Base-by-base conservation (phyloP, 306 rosid species). In the Vigna trinervia region DNA sequence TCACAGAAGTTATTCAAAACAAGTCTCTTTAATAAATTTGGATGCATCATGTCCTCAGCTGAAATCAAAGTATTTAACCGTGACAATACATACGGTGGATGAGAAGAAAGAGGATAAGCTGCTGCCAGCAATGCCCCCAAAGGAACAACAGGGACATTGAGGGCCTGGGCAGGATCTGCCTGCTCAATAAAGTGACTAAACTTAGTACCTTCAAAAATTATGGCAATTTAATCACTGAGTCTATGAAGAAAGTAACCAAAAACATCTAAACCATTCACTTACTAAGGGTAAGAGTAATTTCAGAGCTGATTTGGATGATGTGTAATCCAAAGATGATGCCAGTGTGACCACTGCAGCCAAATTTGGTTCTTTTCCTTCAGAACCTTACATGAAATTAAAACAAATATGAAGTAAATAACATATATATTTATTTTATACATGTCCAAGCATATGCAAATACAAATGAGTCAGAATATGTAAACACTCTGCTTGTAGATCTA, bases 141-240 rank as follows among this genome's bases (percentile, higher is more conserved):
- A 77, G 99, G 99, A 82, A 96, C 90, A 78, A 85, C 93, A 71
- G 98, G 99, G 63, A 96, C 96, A 78, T 87, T 96, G 74, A 96
- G 89, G 80, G 92, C 99, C 88, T 96, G 93, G 12, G 99, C 99
- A 14, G 99, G 99, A 82, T 96, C 99, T 58, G 98, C 99, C 99
- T 96, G 94, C 83, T 80, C 12, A 80, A 62, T 30, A 70, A 94
- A 75, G 52, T 60, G 69, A 67, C 77, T 80, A 20, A 53, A 79
- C 53, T 89, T 51, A 92, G 72, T 47, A 56, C 71, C 60, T 26
- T 15, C 73, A 82, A 9, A 54, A 51, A 57, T 74, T 62, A 47
- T 78, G 78, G 39, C 43, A 73, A 52, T 69, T 63, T 76, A 77
- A 66, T 75, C 56, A 14, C 56, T 48, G 45, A 54, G 74, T 11